phyloP scores from a whole-genome alignment of 108 stramenopile genomes.

The Nitzschia inconspicua region DNA sequence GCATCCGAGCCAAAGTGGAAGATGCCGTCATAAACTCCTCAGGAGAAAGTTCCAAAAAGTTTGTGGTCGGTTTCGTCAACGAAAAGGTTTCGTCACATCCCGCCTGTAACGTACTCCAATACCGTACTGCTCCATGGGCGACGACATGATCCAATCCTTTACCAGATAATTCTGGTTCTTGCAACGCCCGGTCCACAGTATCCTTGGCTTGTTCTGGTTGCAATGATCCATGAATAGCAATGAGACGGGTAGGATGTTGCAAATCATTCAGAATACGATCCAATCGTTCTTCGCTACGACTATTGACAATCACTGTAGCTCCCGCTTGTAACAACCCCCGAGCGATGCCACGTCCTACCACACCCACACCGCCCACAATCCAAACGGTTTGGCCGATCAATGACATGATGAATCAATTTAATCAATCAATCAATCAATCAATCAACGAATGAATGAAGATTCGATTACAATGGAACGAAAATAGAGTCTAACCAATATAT shows the following conservation, averaged over 20 bases:
- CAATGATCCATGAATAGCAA: constrained; percentile 21
- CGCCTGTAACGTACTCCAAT: constrained; percentile 12
- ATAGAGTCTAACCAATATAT: no score
- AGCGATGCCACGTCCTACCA: constrained; percentile 28
- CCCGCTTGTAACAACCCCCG: constrained; percentile 24
- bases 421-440: no score
- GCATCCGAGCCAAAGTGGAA: constrained; percentile 12
- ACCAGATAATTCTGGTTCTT: no score
- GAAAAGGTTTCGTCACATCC: constrained; percentile 24
- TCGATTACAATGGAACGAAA: no score
- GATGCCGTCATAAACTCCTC: constrained; percentile 6
- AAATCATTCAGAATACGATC: neutral
- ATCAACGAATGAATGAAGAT: no score
- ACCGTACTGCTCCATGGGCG: constrained; percentile 35
- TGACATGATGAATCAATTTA: constrained; percentile 17
- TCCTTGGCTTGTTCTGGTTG: constrained; percentile 20
- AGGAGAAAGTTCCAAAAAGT: constrained; percentile 7
- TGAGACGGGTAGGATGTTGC: constrained; percentile 2
- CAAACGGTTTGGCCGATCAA: constrained; percentile 24
- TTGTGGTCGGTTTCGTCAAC: neutral
- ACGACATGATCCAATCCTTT: constrained; percentile 28
- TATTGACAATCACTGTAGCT: constrained; percentile 36
- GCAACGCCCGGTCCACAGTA: constrained; percentile 13
- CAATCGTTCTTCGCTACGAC: constrained; percentile 10
- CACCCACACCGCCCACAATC: constrained; percentile 37